phyloP scores from a whole-genome alignment of 2,329 filamentous ascomycete genomes.

The Rugonectria rugulosa region DNA sequence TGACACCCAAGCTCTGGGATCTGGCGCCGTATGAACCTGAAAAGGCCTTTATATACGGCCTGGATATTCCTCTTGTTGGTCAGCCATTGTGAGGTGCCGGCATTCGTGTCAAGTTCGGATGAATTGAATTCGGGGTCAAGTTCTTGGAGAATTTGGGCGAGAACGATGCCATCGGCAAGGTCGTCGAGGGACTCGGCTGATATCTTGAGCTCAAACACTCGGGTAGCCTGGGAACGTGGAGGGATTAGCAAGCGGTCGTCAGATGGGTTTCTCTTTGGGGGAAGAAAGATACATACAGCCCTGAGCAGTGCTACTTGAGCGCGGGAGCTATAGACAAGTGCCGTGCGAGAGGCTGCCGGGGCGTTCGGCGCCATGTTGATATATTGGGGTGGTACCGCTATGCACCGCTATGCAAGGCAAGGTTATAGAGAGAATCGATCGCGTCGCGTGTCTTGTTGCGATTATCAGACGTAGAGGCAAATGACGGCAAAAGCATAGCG shows the following conservation, averaged over 20 bases:
- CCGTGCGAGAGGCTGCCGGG: slow-evolving; percentile 27
- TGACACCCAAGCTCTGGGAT: slow-evolving; percentile 60
- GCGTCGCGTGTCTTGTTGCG: slow-evolving; percentile 35
- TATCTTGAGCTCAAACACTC: slow-evolving; percentile 54
- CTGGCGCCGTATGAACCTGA: slow-evolving; percentile 62
- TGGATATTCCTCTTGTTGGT: slow-evolving; percentile 61
- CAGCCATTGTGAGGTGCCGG: slow-evolving; percentile 53
- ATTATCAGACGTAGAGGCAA: slow-evolving; percentile 22
- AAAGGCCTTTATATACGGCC: slow-evolving; percentile 61
- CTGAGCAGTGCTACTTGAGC: slow-evolving; percentile 64
- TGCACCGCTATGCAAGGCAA: too few relatives aligned
- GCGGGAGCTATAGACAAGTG: slow-evolving; percentile 50
- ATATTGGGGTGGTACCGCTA: slow-evolving; percentile 12
- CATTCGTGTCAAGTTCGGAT: slow-evolving; percentile 58
- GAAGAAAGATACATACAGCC: slow-evolving; percentile 53
- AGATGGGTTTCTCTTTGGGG: slow-evolving; percentile 15
- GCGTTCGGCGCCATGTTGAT: slow-evolving; percentile 18
- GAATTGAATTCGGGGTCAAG: slow-evolving; percentile 65
- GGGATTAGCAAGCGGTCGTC: slow-evolving; percentile 24
- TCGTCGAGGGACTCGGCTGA: slow-evolving; percentile 59
- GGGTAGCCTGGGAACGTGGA: slow-evolving; percentile 39
- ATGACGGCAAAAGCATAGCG: slow-evolving; percentile 33
- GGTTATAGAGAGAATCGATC: slow-evolving; percentile 35
- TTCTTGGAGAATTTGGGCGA: slow-evolving; percentile 64
- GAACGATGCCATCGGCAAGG: slow-evolving; percentile 60